Evolutionary conservation across 83 land plant species (phyloP).

Genomic region (Diphasiastrum complanatum): DNA sequence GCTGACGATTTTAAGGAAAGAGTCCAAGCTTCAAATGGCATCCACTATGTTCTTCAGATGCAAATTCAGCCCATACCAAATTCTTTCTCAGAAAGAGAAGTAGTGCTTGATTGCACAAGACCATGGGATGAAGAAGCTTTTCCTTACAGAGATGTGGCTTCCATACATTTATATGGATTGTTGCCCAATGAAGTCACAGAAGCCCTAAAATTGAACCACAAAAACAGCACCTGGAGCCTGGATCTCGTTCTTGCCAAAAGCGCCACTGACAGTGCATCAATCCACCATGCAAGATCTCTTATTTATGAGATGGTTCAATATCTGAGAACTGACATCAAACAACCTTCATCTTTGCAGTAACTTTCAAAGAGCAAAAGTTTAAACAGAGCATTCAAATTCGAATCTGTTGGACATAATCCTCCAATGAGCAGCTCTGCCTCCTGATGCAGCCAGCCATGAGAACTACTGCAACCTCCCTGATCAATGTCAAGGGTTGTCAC

Average conservation of each 20-base stretch:
- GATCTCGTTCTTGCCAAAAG: conserved; percentile 44
- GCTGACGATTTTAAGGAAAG: conserved; percentile 46
- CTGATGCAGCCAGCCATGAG: too few species aligned
- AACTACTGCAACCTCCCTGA: too few species aligned
- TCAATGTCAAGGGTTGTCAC: too few species aligned
- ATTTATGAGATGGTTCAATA: conserved; percentile 49
- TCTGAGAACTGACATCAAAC: too few species aligned
- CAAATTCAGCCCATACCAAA: conserved; percentile 40
- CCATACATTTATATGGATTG: conserved; percentile 21
- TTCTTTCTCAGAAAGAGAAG: conserved; percentile 25
- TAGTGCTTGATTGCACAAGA: conserved; percentile 49
- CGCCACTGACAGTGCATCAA: conserved; percentile 42
- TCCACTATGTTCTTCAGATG: conserved; percentile 45
- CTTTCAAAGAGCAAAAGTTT: too few species aligned
- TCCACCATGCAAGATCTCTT: conserved; percentile 55
- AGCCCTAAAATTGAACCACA: conserved; percentile 42
- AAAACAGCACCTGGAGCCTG: conserved; percentile 23
- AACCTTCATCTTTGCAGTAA: too few species aligned
- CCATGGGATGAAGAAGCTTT: conserved; percentile 50
- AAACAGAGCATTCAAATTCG: too few species aligned
- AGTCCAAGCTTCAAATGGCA: conserved; percentile 29
- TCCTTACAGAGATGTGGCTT: conserved; percentile 39
- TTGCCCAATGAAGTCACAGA: conserved; percentile 34
- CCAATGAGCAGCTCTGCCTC: too few species aligned
- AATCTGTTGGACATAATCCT: too few species aligned